Conservation (phyloP, 768 basidiomycete genomes). For the Boletus edulis region DNA sequence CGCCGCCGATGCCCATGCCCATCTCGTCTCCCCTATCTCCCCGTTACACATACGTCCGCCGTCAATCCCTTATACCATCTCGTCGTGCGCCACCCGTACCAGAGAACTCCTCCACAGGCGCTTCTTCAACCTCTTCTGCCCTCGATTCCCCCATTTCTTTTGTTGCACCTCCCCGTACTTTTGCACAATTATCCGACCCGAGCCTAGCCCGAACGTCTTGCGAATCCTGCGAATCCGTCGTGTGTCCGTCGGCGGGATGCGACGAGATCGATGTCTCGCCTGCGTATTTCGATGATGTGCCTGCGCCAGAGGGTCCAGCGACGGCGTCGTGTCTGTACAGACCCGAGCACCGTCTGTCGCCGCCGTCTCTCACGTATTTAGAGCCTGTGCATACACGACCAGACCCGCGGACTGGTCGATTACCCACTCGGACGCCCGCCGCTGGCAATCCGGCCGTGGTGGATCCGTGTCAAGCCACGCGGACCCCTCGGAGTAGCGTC, state of each 20-base stretch:
- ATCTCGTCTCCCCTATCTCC: slow-evolving; percentile 16
- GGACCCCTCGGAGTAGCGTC: not conserved
- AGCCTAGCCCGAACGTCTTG: slow-evolving; percentile 4
- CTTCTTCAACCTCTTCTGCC: not conserved
- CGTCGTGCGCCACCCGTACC: not conserved
- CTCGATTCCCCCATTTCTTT: slow-evolving; percentile 15
- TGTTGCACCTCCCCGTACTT: not conserved
- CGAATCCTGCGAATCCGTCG: slow-evolving; percentile 19
- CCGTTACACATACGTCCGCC: not conserved
- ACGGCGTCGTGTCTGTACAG: slow-evolving; percentile 37
- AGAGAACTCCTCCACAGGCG: not conserved
- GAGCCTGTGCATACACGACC: slow-evolving; percentile 17
- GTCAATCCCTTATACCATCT: slow-evolving; percentile 5
- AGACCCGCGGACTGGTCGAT: not conserved
- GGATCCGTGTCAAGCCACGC: slow-evolving; percentile 1
- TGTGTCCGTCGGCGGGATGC: slow-evolving; percentile 10
- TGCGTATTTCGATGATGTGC: slow-evolving; percentile 43
- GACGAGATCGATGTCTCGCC: slow-evolving; percentile 39
- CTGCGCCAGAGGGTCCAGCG: slow-evolving; percentile 44
- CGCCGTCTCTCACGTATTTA: slow-evolving; percentile 17
- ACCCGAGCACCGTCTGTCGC: slow-evolving; percentile 26
- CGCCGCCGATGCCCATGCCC: slow-evolving; percentile 35
- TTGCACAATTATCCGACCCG: slow-evolving; percentile 8
- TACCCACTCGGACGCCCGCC: not conserved
- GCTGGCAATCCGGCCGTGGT: not conserved